A percentile compares a stretch with the other conserved stretches of the same genome.
Conservation (phyloP, 176 grass and related monocot species). For the Oryza glaberrima region DNA sequence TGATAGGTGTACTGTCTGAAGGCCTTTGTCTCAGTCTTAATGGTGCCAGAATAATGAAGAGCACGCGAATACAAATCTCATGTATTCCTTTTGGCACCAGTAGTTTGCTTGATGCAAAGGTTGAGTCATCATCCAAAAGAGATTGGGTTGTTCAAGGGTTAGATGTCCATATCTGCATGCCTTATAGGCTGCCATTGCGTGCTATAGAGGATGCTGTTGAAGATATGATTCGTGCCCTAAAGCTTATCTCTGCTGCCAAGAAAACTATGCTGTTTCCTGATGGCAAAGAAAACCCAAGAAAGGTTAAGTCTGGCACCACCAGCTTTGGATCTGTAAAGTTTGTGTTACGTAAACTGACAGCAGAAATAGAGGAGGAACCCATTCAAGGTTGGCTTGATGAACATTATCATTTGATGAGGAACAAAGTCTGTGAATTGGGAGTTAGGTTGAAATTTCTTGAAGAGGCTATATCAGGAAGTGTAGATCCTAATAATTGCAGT, state of each 20-base stretch:
- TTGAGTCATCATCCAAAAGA: conserved; percentile 59
- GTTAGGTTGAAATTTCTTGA: conserved; percentile 90
- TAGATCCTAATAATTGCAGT: conserved; percentile 49
- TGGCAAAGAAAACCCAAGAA: conserved; percentile 68
- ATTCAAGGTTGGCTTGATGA: conserved; percentile 98
- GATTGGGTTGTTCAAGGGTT: conserved; percentile 93
- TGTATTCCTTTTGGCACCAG: conserved; percentile 65
- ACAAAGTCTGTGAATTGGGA: conserved; percentile 74
- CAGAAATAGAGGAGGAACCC: conserved; percentile 97
- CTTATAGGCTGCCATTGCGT: conserved; percentile 89
- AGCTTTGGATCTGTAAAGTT: conserved; percentile 92
- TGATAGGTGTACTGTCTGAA: conserved; percentile 91
- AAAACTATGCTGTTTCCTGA: conserved; percentile 64
- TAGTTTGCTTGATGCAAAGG: conserved; percentile 63
- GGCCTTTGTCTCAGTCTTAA: conserved; percentile 88
- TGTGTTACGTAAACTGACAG: conserved; percentile 80
- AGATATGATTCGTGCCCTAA: conserved; percentile 86
- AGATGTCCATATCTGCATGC: conserved; percentile 97
- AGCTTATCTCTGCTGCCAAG: conserved; percentile 88
- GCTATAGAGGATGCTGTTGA: conserved; percentile 97
- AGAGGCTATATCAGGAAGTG: conserved; percentile 62
- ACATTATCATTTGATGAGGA: conserved; percentile 96
- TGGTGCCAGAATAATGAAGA: conserved; percentile 88
- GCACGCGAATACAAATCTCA: conserved; percentile 90
- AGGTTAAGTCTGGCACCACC: conserved; percentile 54